Evolutionary conservation across 768 basidiomycete species (phyloP).

Genomic region (Phlebiopsis flavidoalba): DNA sequence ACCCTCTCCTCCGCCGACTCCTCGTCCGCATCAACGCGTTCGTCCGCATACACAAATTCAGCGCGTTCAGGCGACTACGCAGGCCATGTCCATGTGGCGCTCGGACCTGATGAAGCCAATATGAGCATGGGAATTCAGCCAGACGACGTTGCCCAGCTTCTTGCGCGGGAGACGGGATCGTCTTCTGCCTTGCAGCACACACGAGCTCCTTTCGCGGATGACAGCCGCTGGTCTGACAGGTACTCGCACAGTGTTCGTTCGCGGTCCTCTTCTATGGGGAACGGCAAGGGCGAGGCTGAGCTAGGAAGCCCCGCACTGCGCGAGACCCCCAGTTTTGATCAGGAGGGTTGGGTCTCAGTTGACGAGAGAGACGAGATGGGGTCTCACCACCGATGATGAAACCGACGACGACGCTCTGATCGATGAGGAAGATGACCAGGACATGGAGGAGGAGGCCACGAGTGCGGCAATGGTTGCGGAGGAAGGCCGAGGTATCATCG

Average conservation of each 20-base stretch:
- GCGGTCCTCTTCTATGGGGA: slow-evolving; percentile 62
- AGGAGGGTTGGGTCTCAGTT: slow-evolving; percentile 62
- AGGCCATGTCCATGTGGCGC: slow-evolving; percentile 62
- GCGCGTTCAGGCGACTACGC: slow-evolving; percentile 64
- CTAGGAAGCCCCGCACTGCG: slow-evolving; percentile 32
- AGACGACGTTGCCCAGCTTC: slow-evolving; percentile 59
- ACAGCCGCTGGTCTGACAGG: slow-evolving; percentile 68
- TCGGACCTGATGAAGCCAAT: slow-evolving; percentile 51
- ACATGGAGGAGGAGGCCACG: slow-evolving; percentile 63
- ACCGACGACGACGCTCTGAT: slow-evolving; percentile 36
- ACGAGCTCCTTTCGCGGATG: slow-evolving; percentile 50
- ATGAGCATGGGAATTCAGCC: slow-evolving; percentile 57
- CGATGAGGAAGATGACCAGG: slow-evolving; percentile 41
- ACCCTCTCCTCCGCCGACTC: slow-evolving; percentile 69
- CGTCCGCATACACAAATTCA: slow-evolving; percentile 73
- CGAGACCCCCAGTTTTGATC: slow-evolving; percentile 69
- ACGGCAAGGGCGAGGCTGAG: slow-evolving; percentile 42
- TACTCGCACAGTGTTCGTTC: slow-evolving; percentile 62
- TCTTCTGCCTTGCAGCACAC: slow-evolving; percentile 42
- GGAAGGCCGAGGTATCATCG: slow-evolving; percentile 80
- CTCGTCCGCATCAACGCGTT: slow-evolving; percentile 66
- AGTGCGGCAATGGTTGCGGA: slow-evolving; percentile 76
- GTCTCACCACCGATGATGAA: slow-evolving; percentile 49
- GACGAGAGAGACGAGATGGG: slow-evolving; percentile 68
- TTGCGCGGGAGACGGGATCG: slow-evolving; percentile 45